These are phyloP conservation scores for Ophiostoma himal-ulmi DNA, from an alignment of 2,329 filamentous ascomycete genomes.

Conservation along the genomic window DNA sequence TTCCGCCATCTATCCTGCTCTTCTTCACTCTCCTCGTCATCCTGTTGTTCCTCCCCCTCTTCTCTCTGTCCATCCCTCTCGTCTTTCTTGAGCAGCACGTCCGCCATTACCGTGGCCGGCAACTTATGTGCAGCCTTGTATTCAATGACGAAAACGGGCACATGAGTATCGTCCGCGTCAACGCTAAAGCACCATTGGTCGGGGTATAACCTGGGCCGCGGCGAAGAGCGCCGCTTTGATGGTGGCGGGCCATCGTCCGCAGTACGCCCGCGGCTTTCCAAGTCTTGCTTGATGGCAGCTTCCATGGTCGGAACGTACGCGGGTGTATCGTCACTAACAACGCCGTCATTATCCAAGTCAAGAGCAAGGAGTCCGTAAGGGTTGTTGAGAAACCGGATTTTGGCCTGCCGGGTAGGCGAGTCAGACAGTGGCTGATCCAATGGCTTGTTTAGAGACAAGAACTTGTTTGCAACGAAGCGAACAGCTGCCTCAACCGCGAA, in stretches of 20 bases:
- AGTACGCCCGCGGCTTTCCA: background rate
- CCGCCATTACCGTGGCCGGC: background rate
- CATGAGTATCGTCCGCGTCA: background rate
- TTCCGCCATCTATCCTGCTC: too few relatives aligned
- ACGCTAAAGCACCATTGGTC: slow-evolving; percentile 17
- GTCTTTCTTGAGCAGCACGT: background rate
- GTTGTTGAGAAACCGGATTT: slow-evolving; percentile 10
- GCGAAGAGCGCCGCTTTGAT: background rate
- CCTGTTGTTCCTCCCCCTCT: background rate
- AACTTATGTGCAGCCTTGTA: slow-evolving; percentile 4
- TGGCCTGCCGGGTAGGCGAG: background rate
- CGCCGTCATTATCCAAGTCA: too few relatives aligned
- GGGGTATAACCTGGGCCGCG: background rate
- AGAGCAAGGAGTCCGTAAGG: background rate
- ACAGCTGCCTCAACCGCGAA: slow-evolving; percentile 4
- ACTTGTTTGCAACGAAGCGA: background rate
- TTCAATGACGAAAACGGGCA: background rate
- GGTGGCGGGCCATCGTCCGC: slow-evolving; percentile 1
- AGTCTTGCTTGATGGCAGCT: background rate
- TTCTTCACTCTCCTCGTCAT: background rate
- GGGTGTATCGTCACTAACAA: background rate
- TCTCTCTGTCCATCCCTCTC: background rate
- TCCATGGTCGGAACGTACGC: slow-evolving; percentile 8
- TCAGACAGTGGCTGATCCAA: background rate
- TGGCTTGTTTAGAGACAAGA: background rate